Base-by-base conservation (phyloP, 495 filamentous ascomycete species). In the Viridothelium virens region DNA sequence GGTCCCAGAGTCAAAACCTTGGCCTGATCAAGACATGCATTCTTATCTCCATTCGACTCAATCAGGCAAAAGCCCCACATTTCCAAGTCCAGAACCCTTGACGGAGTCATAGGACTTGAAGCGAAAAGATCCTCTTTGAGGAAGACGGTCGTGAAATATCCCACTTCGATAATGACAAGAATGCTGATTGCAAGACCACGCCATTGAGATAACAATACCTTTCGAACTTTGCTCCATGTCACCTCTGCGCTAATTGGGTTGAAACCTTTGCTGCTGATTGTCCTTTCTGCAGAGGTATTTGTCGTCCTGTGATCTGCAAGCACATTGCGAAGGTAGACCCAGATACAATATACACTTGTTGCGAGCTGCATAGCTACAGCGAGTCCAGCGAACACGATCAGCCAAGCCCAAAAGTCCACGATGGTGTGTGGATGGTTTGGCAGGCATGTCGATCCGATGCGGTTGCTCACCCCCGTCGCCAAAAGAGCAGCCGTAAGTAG, bases 151-250 rank as follows among this genome's bases (percentile, higher is more conserved):
- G 71, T 72, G 66, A 74, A 78, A 68, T 65, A 72, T 6, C 74
- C 66, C 4, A 44, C 65, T 39, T 74, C 65, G 38, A 71, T 66
- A n/a, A 74, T 70, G 56, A 72, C 65, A 18, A 74, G 63, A 9
- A 74, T 48, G 34, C 65, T 69, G 41, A 77, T 66, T 2, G 69
- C 47, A 18, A 78, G 71, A 63, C 71, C 71, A 1, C 76, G 67
- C 75, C 75, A 76, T 61, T 77, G 75, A 36, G 75, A 62, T 2
- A 68, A n/a, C 33, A 78, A 66, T 10, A 77, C 39, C n/a, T 67
- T 65, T 25, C 67, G 67, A 6, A 75, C 69, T 36, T 70, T 65
- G n/a, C 34, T 62, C 72, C 73, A 77, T 6, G 65, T 63, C 16
- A 39, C 69, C 67, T 38, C 62, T 64, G 9, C 39, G n/a, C 65